Evolutionary conservation across 2,329 filamentous ascomycete species (phyloP).

Genomic region (Ophiostoma fasciatum): DNA sequence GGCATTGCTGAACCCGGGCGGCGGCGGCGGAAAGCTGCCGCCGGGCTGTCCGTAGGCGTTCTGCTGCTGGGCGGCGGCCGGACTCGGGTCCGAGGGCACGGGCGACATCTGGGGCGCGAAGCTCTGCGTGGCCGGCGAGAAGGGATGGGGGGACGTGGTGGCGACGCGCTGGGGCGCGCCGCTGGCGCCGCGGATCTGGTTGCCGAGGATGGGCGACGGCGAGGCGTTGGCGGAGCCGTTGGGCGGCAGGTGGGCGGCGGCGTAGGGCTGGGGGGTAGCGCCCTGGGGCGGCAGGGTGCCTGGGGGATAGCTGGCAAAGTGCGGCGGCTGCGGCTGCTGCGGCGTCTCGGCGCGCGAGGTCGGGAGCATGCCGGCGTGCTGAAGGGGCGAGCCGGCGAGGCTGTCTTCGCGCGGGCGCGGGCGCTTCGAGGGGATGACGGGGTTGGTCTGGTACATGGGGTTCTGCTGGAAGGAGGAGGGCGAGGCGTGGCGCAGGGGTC

Average conservation of each 20-base stretch:
- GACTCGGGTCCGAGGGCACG: constrained; percentile 57
- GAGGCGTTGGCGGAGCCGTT: constrained; percentile 72
- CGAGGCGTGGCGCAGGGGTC: constrained; percentile 69
- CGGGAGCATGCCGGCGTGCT: constrained; percentile 57
- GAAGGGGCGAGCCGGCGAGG: constrained; percentile 66
- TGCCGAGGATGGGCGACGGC: constrained; percentile 83
- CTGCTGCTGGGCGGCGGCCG: constrained; percentile 63
- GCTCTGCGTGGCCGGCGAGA: constrained; percentile 62
- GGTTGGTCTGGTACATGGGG: constrained; percentile 67
- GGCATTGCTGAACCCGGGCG: too few species aligned
- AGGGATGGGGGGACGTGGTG: constrained; percentile 84
- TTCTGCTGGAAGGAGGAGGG: constrained; percentile 58
- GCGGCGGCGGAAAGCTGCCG: constrained; percentile 39
- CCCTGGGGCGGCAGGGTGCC: constrained; percentile 42
- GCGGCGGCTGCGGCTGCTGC: constrained; percentile 58
- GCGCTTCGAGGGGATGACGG: constrained; percentile 81
- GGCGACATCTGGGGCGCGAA: constrained; percentile 61
- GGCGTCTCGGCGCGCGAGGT: constrained; percentile 87
- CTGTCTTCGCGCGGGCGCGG: constrained; percentile 70
- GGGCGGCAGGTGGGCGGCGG: constrained; percentile 60
- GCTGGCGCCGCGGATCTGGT: constrained; percentile 56
- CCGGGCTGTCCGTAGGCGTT: constrained; percentile 49
- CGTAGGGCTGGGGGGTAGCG: constrained; percentile 48
- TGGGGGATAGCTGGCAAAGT: constrained; percentile 56
- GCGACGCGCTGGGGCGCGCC: constrained; percentile 63